Base-by-base conservation (phyloP, 192 early-diverging fungal genomes). In the Dimargaris verticillata region DNA sequence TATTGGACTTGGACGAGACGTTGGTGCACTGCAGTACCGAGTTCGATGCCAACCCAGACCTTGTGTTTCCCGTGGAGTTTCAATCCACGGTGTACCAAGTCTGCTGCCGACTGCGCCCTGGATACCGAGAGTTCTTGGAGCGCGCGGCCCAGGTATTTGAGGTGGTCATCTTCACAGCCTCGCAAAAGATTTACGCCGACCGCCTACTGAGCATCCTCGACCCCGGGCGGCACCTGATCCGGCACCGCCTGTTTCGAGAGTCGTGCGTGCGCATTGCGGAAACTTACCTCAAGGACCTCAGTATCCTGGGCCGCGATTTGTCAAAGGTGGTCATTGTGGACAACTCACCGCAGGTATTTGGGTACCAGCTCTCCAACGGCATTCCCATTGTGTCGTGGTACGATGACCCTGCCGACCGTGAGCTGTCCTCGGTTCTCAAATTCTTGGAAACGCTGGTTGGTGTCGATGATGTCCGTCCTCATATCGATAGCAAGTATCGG, bases 311-410 rank as follows among this genome's bases (percentile, higher is more conserved):
- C 14, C 70, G 85, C 18, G 83, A 87, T 61, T 60, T 83, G 58
- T 54, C 74, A 18, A 76, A 80, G 62, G 74, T 81, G 26, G 55
- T 86, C 3, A 72, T 87, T 53, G 78, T 87, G 1, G 85, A 87
- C 62, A 87, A 87, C 53, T 81, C 81, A 4, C 82, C 83, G 10
- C 84, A 87, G 58, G 84, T 83, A 2, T 87, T 83, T 72, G 82
- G 77, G 10, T 86, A 84, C 67, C 85, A 87, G 48, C 76, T 80
- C 47, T 77, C 77, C 24, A 86, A 86, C 53, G 84, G 84, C 3
- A 75, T 87, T 33, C 84, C 85, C 11, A 86, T 87, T 38, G 80
- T 72, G 60, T 78, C 74, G 61, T 87, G 83, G 83, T 87, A 87
- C 54, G 78, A 83, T 45, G 85, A 87, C 64, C 75, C 73, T 66